phyloP scores from a whole-genome alignment of 352 stramenopile species.

The Phytophthora melonis region DNA sequence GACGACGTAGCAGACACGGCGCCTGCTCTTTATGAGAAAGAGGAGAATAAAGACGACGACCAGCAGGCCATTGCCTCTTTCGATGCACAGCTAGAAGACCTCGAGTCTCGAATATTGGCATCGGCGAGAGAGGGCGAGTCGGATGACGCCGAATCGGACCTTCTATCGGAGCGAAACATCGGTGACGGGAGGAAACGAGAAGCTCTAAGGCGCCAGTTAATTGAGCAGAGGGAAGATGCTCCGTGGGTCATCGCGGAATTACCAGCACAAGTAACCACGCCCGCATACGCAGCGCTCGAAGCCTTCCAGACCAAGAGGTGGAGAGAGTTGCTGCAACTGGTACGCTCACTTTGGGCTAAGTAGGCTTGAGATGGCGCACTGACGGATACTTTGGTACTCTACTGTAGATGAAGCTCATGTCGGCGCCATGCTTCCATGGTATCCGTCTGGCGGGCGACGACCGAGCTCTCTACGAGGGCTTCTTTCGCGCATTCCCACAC shows the following conservation, averaged over 20 bases:
- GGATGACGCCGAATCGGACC: slow-evolving; percentile 9
- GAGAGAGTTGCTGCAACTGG: slow-evolving; percentile 62
- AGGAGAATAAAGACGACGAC: not conserved
- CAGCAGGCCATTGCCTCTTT: slow-evolving; percentile 16
- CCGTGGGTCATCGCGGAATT: slow-evolving; percentile 35
- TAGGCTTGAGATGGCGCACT: not conserved
- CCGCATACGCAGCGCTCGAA: slow-evolving; percentile 61
- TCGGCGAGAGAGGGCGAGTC: slow-evolving; percentile 8
- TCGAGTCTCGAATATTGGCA: slow-evolving; percentile 26
- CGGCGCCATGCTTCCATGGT: slow-evolving; percentile 50
- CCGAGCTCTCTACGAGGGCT: slow-evolving; percentile 72
- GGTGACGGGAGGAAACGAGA: slow-evolving; percentile 12
- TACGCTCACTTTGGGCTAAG: slow-evolving; percentile 21
- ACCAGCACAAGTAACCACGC: slow-evolving; percentile 15
- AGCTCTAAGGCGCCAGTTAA: not conserved
- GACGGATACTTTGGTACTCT: not conserved
- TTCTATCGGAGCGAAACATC: slow-evolving; percentile 5
- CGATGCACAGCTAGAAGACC: slow-evolving; percentile 17
- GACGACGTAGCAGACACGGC: not conserved
- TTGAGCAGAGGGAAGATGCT: slow-evolving; percentile 30
- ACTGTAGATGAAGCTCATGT: slow-evolving; percentile 51
- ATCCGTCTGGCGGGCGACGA: slow-evolving; percentile 69
- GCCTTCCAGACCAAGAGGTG: slow-evolving; percentile 73
- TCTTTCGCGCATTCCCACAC: slow-evolving; percentile 75
- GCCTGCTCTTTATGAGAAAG: not conserved